Conservation (phyloP, 2,329 filamentous ascomycete genomes). For the Xylariomycetidae sp. region DNA sequence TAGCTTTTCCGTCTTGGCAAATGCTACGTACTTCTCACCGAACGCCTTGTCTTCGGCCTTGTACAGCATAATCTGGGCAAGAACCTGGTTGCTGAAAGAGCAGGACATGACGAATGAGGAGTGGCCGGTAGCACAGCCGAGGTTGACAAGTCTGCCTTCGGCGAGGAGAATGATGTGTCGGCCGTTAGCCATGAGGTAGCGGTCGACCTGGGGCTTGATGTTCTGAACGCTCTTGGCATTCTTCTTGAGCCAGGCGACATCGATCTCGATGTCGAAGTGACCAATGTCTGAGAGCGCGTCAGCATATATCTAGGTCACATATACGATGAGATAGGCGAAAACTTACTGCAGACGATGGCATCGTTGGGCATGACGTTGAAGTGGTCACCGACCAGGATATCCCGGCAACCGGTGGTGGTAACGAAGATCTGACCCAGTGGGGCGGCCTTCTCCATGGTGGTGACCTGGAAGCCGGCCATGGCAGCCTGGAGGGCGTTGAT, state of each 20-base stretch:
- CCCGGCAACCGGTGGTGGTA: conserved; percentile 97
- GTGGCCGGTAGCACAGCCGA: conserved; percentile 98
- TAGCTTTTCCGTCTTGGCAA: conserved; percentile 87
- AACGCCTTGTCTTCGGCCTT: conserved; percentile 87
- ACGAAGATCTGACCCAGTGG: conserved; percentile 92
- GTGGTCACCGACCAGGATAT: conserved; percentile 88
- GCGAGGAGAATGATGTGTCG: conserved; percentile 97
- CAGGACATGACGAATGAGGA: conserved; percentile 99
- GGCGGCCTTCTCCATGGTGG: conserved; percentile 96
- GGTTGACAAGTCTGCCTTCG: conserved; percentile 98
- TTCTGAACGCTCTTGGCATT: conserved; percentile 91
- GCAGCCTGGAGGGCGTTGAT: conserved; percentile 99
- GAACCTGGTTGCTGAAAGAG: conserved; percentile 99
- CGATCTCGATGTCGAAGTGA: conserved; percentile 99
- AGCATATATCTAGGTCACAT: conserved; percentile 10
- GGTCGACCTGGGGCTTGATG: conserved; percentile 99
- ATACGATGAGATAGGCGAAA: conserved; percentile 1
- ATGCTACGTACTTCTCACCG: conserved; percentile 92
- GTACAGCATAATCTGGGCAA: conserved; percentile 97
- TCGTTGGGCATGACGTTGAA: conserved; percentile 97
- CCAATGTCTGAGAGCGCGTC: conserved; percentile 67
- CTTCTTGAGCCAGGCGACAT: conserved; percentile 98
- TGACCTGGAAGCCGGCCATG: conserved; percentile 94
- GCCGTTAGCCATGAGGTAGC: conserved; percentile 89
- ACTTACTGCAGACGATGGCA: conserved; percentile 93